Base-by-base conservation (phyloP, 306 rosid genomes). In the Astragalus membranaceus region DNA sequence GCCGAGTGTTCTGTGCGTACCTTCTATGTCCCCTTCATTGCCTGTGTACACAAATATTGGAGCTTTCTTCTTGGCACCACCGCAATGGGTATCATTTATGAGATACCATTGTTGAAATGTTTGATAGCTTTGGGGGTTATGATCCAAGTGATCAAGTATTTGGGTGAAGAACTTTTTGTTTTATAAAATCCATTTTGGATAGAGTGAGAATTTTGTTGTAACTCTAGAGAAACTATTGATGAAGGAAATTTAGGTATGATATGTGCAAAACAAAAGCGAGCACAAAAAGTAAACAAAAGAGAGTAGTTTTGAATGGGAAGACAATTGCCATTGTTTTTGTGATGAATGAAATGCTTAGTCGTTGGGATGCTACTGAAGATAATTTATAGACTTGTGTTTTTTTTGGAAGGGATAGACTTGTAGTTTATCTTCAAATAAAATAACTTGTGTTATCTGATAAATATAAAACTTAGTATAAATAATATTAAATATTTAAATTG, bases 31-130 rank as follows among this genome's bases (percentile, higher is more conserved):
- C 36, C 94, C 98, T 79, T 92, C 97, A 53, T 92, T 92, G 41
- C 97, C 97, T 0, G 92, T 87, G 94, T 92, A 92, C 48, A 89
- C 87, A 33, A 92, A 89, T 85, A 92, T 89, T 10, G 97, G 94
- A 36, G 94, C 83, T 5, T 84, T 92, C 9, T 29, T 64, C 17
- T 75, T 41, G 73, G 87, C 85, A 30, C 96, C 96, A 8, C 97
- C 97, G 96, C 97, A 92, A 8, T 43, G 54, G 10, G 92, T 75
- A 62, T 85, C 84, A 53, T 89, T 92, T 72, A 92, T 76, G 46
- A 92, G 83, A 49, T 89, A 92, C 16, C 96, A 80, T 30, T 87
- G 96, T 14, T 89, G 97, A 64, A 92, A 92, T 2, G 76, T 73
- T 10, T 78, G 75, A 72, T 85, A 77, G 85, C 94, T 87, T 13